Percentiles rank a stretch among this genome's conserved stretches.
Evolutionary conservation across 2,329 filamentous ascomycete genomes (phyloP).

Genomic region (Fusarium sp.): DNA sequence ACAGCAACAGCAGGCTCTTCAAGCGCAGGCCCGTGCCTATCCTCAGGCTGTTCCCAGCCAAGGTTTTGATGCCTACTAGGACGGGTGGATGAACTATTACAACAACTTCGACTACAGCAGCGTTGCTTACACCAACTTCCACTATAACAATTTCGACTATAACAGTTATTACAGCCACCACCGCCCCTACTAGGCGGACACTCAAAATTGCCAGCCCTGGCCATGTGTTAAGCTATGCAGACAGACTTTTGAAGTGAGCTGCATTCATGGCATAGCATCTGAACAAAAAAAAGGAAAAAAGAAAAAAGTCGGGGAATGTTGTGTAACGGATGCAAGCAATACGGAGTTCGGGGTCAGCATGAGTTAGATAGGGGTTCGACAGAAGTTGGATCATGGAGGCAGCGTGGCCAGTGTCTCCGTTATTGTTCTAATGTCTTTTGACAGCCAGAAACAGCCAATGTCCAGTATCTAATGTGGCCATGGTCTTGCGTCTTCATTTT

Average conservation of each 20-base stretch:
- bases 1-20: slow-evolving; percentile 57
- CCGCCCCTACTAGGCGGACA: not conserved
- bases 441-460: slow-evolving; percentile 33
- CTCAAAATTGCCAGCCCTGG: slow-evolving; percentile 18
- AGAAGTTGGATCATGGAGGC: slow-evolving; percentile 37
- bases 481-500: slow-evolving; percentile 14
- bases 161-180: no score
- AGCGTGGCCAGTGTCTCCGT: slow-evolving; percentile 25
- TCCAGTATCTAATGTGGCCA: slow-evolving; percentile 27
- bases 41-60: slow-evolving; percentile 59
- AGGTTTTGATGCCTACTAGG: slow-evolving; percentile 56
- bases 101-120: no score
- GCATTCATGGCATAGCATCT: slow-evolving; percentile 11
- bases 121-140: no score
- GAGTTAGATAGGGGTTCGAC: slow-evolving; percentile 41
- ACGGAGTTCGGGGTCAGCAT: slow-evolving; percentile 46
- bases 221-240: not conserved
- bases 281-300: no score
- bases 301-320: slow-evolving; percentile 29
- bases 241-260: slow-evolving; percentile 16
- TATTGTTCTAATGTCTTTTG: slow-evolving; percentile 16
- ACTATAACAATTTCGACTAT: no score
- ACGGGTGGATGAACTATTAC: not conserved
- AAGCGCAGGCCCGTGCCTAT: slow-evolving; percentile 60
- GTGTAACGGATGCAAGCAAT: slow-evolving; percentile 33